Base-by-base conservation (phyloP, 495 filamentous ascomycete genomes). In the Penicillium paradoxum region DNA sequence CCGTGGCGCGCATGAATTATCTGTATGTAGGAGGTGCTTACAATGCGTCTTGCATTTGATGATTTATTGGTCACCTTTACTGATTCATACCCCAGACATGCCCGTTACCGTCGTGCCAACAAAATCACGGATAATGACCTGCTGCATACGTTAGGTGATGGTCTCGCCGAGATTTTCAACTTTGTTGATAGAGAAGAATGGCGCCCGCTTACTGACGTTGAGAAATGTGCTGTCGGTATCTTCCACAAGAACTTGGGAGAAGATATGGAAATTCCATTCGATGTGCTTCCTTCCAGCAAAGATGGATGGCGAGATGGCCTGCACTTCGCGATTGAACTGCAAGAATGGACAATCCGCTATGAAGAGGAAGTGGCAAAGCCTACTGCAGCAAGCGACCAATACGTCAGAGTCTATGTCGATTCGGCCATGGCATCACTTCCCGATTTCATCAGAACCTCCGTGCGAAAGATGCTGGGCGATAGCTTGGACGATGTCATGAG, bases 281-380 rank as follows among this genome's bases (percentile, higher is more conserved):
- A 56, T 39, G 13, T 17, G 10, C 60, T 68, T 36, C 38, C 53
- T 9, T 62, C 60, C 25, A 24, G 24, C 10, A 55, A 53, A 19
- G 61, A 40, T 9, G 67, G 68, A 0, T 83, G 79, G 79, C 58
- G 34, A 8, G 77, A 84, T 64, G 80, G 80, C 6, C 52, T 79
- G 52, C 73, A 83, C 18, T 83, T 79, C 59, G 67, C 73, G 6
- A 64, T 73, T 6, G 77, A 83, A 39, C 54, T 83, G 41, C 55
- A 53, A 1, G 58, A 66, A 22, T 84, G 78, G 79, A 73, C 76
- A 1, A 56, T 67, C 24, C 22, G 49, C 5, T 83, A 83, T 58
- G 78, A 83, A 56, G 62, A 60, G 30, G 44, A 51, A 34, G 57
- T 63, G 4, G 65, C 60, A 1, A 58, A 51, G 15, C 64, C 68